Conservation (phyloP, 2,329 filamentous ascomycete genomes). For the Calonectria pseudoreteaudii region DNA sequence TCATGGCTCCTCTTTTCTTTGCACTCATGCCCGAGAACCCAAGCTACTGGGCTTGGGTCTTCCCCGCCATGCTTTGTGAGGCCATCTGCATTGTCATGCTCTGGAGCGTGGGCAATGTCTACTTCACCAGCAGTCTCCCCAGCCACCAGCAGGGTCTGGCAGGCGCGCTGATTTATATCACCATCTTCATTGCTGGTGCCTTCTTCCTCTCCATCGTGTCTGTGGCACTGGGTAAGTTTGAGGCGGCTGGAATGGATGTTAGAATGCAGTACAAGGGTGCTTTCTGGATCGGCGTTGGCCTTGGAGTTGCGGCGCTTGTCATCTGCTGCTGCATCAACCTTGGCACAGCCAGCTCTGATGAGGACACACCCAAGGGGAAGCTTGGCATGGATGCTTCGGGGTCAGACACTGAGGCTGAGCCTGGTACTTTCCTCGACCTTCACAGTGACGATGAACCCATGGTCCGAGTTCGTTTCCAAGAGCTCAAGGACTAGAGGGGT, state of each 20-base stretch:
- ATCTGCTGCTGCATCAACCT: conserved; percentile 49
- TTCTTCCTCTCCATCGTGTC: conserved; percentile 73
- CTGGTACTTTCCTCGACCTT: background rate
- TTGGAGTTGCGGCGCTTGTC: conserved; percentile 59
- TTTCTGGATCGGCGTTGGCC: conserved; percentile 70
- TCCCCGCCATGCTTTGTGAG: conserved; percentile 68
- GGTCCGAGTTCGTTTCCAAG: background rate
- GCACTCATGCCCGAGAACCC: conserved; percentile 64
- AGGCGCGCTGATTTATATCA: conserved; percentile 71
- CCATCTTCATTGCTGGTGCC: conserved; percentile 71
- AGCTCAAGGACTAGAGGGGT: background rate
- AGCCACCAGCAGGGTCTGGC: conserved; percentile 71
- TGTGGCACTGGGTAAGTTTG: conserved; percentile 56
- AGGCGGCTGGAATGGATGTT: conserved; percentile 54
- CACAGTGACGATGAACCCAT: background rate
- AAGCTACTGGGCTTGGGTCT: conserved; percentile 72
- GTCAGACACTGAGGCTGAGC: conserved; percentile 23
- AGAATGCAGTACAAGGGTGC: conserved; percentile 67
- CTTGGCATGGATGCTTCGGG: conserved; percentile 21
- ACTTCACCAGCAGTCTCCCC: conserved; percentile 72
- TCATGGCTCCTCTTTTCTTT: conserved; percentile 65
- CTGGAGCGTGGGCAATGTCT: conserved; percentile 74
- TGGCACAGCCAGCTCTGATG: conserved; percentile 36
- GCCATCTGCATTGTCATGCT: conserved; percentile 75
- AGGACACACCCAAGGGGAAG: conserved; percentile 29